phyloP scores from a whole-genome alignment of 2,329 filamentous ascomycete genomes.

The Fusarium udum region DNA sequence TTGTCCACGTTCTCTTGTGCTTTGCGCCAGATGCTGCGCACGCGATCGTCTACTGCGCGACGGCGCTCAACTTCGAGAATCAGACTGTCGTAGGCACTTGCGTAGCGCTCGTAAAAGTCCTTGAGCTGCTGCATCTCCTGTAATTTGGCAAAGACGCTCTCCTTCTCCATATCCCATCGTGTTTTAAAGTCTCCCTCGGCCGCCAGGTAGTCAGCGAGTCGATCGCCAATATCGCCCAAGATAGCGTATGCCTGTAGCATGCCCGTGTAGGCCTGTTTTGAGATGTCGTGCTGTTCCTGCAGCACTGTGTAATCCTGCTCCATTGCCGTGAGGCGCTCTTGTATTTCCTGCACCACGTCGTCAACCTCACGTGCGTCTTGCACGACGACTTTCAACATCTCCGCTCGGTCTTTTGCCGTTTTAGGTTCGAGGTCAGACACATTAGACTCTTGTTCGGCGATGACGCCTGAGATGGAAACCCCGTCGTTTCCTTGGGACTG shows the following conservation, averaged over 20 bases:
- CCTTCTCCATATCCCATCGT: slow-evolving; percentile 79
- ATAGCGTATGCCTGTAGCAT: slow-evolving; percentile 71
- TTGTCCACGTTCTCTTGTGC: slow-evolving; percentile 80
- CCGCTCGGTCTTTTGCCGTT: slow-evolving; percentile 76
- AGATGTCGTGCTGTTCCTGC: slow-evolving; percentile 66
- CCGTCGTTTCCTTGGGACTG: slow-evolving; percentile 57
- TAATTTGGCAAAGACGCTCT: slow-evolving; percentile 73
- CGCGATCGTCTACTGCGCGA: slow-evolving; percentile 75
- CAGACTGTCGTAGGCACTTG: slow-evolving; percentile 83
- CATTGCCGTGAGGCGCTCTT: slow-evolving; percentile 79
- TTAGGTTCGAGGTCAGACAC: slow-evolving; percentile 71
- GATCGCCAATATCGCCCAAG: slow-evolving; percentile 73
- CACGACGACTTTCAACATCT: slow-evolving; percentile 84
- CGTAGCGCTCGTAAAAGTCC: slow-evolving; percentile 88
- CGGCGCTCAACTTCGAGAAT: slow-evolving; percentile 85
- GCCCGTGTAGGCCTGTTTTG: slow-evolving; percentile 60
- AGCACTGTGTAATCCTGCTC: slow-evolving; percentile 74
- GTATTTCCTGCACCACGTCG: slow-evolving; percentile 75
- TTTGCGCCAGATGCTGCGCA: slow-evolving; percentile 78
- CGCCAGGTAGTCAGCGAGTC: slow-evolving; percentile 71
- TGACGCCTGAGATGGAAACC: slow-evolving; percentile 74
- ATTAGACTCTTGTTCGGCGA: slow-evolving; percentile 65
- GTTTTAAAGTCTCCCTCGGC: slow-evolving; percentile 71
- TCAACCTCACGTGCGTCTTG: slow-evolving; percentile 75
- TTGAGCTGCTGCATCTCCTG: slow-evolving; percentile 80